Percentiles rank a stretch among this genome's conserved stretches.
Conservation (phyloP, 768 basidiomycete species). For the Roridomyces roridus region DNA sequence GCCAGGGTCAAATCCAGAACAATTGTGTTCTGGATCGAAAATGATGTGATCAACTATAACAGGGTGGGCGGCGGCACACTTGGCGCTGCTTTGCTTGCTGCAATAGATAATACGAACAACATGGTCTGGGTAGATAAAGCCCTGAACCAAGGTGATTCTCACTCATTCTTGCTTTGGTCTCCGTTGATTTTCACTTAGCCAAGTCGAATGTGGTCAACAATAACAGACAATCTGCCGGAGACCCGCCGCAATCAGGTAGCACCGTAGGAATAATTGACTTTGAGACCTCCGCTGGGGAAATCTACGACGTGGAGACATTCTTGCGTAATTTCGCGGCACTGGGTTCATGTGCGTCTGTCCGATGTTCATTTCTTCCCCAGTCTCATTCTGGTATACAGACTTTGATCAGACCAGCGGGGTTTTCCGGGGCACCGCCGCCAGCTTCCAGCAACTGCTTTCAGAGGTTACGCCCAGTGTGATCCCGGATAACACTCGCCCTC, state of each 20-base stretch:
- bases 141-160: slow-evolving; percentile 5
- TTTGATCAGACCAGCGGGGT: neutral
- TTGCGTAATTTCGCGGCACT: slow-evolving; percentile 12
- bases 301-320: slow-evolving; percentile 1
- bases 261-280: neutral
- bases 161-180: neutral
- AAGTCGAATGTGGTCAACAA: slow-evolving; percentile 14
- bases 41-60: slow-evolving; percentile 2
- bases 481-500: neutral
- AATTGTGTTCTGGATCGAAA: neutral
- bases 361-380: neutral
- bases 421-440: neutral
- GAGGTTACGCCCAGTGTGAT: slow-evolving; percentile 3
- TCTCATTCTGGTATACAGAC: neutral
- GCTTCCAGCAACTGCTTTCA: slow-evolving; percentile 4
- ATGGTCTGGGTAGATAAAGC: slow-evolving; percentile 17
- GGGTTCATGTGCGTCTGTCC: neutral
- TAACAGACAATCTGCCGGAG: neutral
- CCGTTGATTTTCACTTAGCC: slow-evolving; percentile 1
- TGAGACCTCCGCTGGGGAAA: neutral
- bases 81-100: neutral
- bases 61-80: neutral
- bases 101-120: slow-evolving; percentile 3
- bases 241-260: neutral
- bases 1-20: neutral